phyloP scores from a whole-genome alignment of 1,139 yeast species.

The Meyerozyma carpophila region DNA sequence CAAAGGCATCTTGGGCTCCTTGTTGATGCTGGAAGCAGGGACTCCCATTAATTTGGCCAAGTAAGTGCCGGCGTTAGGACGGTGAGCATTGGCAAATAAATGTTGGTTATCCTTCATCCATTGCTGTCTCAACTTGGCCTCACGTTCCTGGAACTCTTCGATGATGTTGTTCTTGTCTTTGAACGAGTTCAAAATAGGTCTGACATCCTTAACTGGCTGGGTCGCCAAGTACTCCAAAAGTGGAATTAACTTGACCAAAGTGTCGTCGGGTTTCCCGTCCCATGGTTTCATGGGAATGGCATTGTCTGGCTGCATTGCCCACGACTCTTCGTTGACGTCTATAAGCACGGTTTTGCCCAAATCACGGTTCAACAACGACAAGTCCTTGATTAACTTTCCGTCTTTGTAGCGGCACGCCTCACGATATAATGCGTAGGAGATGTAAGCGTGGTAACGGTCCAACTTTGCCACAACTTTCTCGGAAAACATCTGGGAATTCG shows the following conservation, averaged over 20 bases:
- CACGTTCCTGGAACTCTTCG: constrained; percentile 77
- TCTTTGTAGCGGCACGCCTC: constrained; percentile 91
- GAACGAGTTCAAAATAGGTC: constrained; percentile 79
- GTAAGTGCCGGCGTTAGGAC: constrained; percentile 48
- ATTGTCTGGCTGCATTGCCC: constrained; percentile 85
- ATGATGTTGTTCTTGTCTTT: constrained; percentile 54
- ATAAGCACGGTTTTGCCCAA: constrained; percentile 72
- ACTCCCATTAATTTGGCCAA: constrained; percentile 57
- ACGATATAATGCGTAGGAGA: constrained; percentile 81
- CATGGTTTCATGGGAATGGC: constrained; percentile 80
- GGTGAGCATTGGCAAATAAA: constrained; percentile 26
- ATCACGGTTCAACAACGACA: constrained; percentile 87
- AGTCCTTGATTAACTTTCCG: constrained; percentile 82
- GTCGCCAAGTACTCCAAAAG: constrained; percentile 93
- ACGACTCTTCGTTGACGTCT: constrained; percentile 72
- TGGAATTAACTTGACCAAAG: constrained; percentile 75
- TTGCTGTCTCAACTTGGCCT: constrained; percentile 59
- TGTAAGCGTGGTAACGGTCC: constrained; percentile 88
- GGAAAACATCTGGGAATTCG: constrained; percentile 80
- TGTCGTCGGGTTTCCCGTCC: constrained; percentile 82
- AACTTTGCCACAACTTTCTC: constrained; percentile 81
- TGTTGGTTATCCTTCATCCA: constrained; percentile 64
- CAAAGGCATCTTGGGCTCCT: constrained; percentile 79
- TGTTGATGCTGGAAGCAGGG: constrained; percentile 42
- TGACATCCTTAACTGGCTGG: constrained; percentile 83